A percentile compares a stretch with the other conserved stretches of the same genome.
phyloP scores from a whole-genome alignment of 108 stramenopile genomes.

The Stephanodiscus triporus region DNA sequence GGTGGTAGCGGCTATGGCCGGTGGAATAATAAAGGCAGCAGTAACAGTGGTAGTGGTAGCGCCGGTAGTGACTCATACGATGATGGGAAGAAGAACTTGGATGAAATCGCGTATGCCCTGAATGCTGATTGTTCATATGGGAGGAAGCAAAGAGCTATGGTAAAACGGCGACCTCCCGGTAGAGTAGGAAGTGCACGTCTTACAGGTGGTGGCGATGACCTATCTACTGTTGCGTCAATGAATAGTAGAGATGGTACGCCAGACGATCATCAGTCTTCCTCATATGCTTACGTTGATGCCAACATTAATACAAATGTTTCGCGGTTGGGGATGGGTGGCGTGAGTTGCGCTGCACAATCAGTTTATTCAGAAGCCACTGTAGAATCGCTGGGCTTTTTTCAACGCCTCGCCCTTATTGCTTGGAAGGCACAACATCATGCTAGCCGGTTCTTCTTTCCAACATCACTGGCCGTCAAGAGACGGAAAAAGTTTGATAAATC shows the following conservation, averaged over 20 bases:
- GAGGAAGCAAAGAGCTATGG: conserved; percentile 24
- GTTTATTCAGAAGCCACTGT: conserved; percentile 7
- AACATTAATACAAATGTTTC: conserved; percentile 28
- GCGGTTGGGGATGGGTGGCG: conserved; percentile 35
- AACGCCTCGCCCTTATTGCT: conserved; percentile 12
- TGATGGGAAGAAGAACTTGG: conserved; percentile 17
- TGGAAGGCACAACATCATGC: conserved; percentile 37
- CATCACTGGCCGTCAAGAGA: conserved; percentile 19
- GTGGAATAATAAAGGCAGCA: background rate
- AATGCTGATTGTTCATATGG: conserved; percentile 22
- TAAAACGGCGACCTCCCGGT: conserved; percentile 2
- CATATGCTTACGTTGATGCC: conserved; percentile 12
- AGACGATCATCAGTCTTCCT: background rate
- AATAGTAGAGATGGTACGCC: too few relatives aligned
- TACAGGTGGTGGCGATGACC: conserved; percentile 24
- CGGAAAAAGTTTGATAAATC: conserved; percentile 47
- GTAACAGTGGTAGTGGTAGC: background rate
- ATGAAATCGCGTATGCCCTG: conserved; percentile 36
- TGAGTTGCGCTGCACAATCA: conserved; percentile 27
- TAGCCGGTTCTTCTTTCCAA: conserved; percentile 35
- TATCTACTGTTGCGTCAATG: conserved; percentile 1
- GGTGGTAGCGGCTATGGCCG: background rate
- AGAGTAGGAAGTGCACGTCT: conserved; percentile 12
- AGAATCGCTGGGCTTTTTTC: conserved; percentile 6
- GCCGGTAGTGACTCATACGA: conserved; percentile 11